Conservation (phyloP, 2,329 filamentous ascomycete species). For the Arthrobotrys pseudoclavata region DNA sequence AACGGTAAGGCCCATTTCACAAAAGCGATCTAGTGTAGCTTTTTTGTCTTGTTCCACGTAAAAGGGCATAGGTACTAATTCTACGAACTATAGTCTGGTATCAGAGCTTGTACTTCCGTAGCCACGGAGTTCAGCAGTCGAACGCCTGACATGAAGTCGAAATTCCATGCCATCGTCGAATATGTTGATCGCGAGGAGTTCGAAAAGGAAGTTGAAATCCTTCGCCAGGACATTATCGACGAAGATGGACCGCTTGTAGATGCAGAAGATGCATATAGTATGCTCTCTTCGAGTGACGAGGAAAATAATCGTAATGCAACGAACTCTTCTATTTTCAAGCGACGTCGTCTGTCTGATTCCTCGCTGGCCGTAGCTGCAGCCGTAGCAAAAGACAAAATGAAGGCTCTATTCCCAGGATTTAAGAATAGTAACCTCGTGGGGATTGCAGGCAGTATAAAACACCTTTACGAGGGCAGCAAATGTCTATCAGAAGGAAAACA, state of each 20-base stretch:
- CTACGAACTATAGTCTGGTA: constrained; percentile 35
- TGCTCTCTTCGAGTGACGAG: constrained; percentile 25
- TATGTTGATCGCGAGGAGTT: constrained; percentile 42
- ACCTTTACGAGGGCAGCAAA: constrained; percentile 15
- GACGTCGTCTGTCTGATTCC: constrained; percentile 40
- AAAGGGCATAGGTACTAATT: no score
- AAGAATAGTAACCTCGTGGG: not conserved
- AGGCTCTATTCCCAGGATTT: constrained; percentile 40
- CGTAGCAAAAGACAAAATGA: constrained; percentile 42
- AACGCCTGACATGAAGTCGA: constrained; percentile 20
- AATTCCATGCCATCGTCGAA: constrained; percentile 39
- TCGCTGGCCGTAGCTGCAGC: not conserved
- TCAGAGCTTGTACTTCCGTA: constrained; percentile 47
- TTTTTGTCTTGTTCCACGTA: no score
- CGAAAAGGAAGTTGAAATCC: constrained; percentile 41
- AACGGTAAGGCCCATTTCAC: constrained; percentile 21
- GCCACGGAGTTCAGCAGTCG: constrained; percentile 47
- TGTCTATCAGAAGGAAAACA: constrained; percentile 13
- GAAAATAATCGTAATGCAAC: constrained; percentile 9
- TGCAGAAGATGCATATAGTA: not conserved
- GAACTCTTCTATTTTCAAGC: constrained; percentile 24
- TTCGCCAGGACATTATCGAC: constrained; percentile 29
- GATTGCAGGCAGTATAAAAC: not conserved
- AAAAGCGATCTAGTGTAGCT: no score
- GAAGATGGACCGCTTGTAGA: constrained; percentile 2